Percentiles rank a stretch among this genome's conserved stretches.
Conservation (phyloP, 331 rosid species). For the Quercus tomentella region DNA sequence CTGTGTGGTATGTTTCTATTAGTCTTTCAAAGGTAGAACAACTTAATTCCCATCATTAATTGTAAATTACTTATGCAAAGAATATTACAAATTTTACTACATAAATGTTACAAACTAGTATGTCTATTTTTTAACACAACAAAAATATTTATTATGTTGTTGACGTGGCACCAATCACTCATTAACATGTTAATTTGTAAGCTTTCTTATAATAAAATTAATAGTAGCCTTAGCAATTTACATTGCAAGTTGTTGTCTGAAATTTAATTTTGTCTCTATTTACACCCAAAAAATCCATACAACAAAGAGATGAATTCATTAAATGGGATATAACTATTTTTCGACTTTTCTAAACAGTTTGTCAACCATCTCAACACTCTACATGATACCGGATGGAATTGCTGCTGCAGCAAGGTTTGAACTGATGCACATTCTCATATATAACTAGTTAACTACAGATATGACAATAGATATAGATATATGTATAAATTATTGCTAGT, state of each 20-base stretch:
- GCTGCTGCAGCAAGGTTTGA: constrained; percentile 68
- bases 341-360: constrained; percentile 24
- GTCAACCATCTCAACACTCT: constrained; percentile 39
- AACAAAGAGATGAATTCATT: not conserved
- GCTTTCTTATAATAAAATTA: too few relatives aligned
- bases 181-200: too few relatives aligned
- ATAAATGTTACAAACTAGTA: too few relatives aligned
- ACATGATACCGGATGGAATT: constrained; percentile 49
- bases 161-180: too few relatives aligned
- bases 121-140: too few relatives aligned
- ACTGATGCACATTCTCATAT: not conserved
- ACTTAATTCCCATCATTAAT: not conserved
- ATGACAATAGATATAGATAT: not conserved
- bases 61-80: not conserved
- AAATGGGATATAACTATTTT: not conserved
- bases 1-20: constrained; percentile 18
- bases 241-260: too few relatives aligned
- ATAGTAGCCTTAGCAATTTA: too few relatives aligned
- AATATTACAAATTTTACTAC: too few relatives aligned
- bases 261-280: not conserved
- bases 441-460: not conserved
- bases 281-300: not conserved
- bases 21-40: not conserved
- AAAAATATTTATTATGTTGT: too few relatives aligned
- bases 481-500: not conserved